phyloP scores from a whole-genome alignment of 768 basidiomycete species.

The Melanogaster broomeanus region DNA sequence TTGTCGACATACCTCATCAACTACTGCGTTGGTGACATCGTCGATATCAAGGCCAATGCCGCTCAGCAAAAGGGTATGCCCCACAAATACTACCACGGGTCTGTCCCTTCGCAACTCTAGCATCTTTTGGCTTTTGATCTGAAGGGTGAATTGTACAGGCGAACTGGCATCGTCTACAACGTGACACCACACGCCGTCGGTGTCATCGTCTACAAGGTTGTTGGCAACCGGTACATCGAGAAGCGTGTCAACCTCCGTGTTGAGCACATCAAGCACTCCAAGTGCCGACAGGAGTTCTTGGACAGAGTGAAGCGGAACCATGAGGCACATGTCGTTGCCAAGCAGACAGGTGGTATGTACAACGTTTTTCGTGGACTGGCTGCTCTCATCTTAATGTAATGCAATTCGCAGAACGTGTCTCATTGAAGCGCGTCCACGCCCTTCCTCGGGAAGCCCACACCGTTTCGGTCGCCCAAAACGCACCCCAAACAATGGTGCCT shows the following conservation, averaged over 20 bases:
- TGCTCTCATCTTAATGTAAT: background rate
- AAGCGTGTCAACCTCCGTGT: constrained; percentile 98
- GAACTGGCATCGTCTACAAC: constrained; percentile 98
- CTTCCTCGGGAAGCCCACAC: constrained; percentile 79
- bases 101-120: constrained; percentile 34
- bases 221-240: constrained; percentile 98
- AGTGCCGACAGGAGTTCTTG: constrained; percentile 97
- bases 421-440: constrained; percentile 82
- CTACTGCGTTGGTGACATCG: constrained; percentile 97
- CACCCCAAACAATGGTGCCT: constrained; percentile 91
- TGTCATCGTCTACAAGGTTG: constrained; percentile 97
- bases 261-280: constrained; percentile 95
- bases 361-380: background rate
- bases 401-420: constrained; percentile 62
- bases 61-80: constrained; percentile 99
- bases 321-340: constrained; percentile 77
- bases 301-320: constrained; percentile 94
- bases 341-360: constrained; percentile 81
- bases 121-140: constrained; percentile 1
- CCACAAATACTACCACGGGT: constrained; percentile 99
- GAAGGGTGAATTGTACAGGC: constrained; percentile 47
- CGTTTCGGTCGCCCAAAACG: constrained; percentile 73
- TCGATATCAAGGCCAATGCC: constrained; percentile 99
- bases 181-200: constrained; percentile 94
- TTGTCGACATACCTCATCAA: constrained; percentile 91